Percentiles rank a stretch among this genome's conserved stretches.
Evolutionary conservation across 2,329 filamentous ascomycete species (phyloP).

Genomic region (Pseudopyrenochaeta lycopersici): DNA sequence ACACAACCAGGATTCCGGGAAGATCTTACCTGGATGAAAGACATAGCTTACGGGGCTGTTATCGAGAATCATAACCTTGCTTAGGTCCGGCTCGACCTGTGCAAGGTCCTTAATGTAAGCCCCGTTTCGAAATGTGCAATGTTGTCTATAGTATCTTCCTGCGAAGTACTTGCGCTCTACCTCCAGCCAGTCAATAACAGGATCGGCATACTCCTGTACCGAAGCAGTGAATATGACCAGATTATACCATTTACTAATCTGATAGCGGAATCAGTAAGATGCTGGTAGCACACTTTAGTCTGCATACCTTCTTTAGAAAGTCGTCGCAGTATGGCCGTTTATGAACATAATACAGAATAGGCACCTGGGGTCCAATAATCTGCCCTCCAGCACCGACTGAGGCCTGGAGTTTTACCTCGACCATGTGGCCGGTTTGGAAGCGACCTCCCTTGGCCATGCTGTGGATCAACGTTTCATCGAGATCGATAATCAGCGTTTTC

Average conservation of each 20-base stretch:
- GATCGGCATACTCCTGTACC: constrained; percentile 97
- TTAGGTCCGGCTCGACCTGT: constrained; percentile 94
- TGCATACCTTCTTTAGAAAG: constrained; percentile 80
- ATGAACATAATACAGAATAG: constrained; percentile 98
- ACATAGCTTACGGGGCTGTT: constrained; percentile 98
- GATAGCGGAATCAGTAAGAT: constrained; percentile 28
- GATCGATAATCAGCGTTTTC: constrained; percentile 93
- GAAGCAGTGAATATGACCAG: constrained; percentile 96
- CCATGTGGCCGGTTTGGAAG: constrained; percentile 98
- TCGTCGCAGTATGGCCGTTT: constrained; percentile 97
- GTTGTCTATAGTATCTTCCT: constrained; percentile 91
- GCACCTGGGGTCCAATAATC: constrained; percentile 83
- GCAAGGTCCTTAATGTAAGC: constrained; percentile 98
- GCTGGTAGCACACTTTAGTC: background rate
- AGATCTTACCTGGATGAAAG: constrained; percentile 87
- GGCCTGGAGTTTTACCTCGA: constrained; percentile 89
- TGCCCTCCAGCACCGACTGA: constrained; percentile 73
- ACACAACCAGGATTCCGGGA: background rate
- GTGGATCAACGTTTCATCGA: constrained; percentile 97
- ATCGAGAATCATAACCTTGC: constrained; percentile 98
- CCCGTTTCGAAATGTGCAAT: constrained; percentile 94
- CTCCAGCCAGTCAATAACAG: constrained; percentile 98
- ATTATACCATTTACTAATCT: constrained; percentile 98
- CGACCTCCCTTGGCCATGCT: constrained; percentile 96
- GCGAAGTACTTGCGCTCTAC: constrained; percentile 96